Base-by-base conservation (phyloP, 2,329 filamentous ascomycete species). In the Fusarium kyushuense region DNA sequence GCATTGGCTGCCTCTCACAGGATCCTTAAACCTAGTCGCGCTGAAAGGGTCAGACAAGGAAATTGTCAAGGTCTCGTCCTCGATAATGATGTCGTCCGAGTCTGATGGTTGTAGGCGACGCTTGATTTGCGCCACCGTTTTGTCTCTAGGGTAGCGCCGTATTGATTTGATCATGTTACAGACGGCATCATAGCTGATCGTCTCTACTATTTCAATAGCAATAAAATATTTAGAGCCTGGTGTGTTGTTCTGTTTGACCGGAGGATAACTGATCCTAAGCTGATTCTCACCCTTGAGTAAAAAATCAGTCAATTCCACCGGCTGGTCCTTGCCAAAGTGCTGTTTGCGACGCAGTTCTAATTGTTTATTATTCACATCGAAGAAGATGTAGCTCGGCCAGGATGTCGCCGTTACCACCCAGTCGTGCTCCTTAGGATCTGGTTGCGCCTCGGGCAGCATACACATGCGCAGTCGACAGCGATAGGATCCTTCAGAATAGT, bases 261-360 rank as follows among this genome's bases (percentile, higher is more conserved):
- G 36, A 21, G 73, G 64, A 54, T 81, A 80, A 65, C 72, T 87
- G 71, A 94, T 76, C 6, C 83, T 79, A 4, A 97, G 74, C 1
- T 72, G 76, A 72, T 97, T 97, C 8, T 76, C 74, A 0, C 92
- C 93, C 17, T 79, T 69, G 11, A 73, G 75, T 7, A 96, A 69
- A 21, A 79, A 61, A 12, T 86, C 76, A 1, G 93, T 94, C 25
- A 97, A 80, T 69, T 97, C 93, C 8, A 92, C 81, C 0, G 94
- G 90, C 11, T 93, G 78, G 71, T 96, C 92, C 70, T 90, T 92
- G 13, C 89, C 90, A 73, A 94, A 86, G 64, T 96, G 90, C 1
- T 87, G 77, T 71, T 92, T 93, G 29, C 91, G 86, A 40, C 90
- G 86, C 12, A 88, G 76, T 25, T 83, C 80, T 17, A 93, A 76